Conservation (phyloP, 345 rosid genomes). For the sweet orange (Citrus sinensis) region DVS_A1.0 CM039165.1:35152501-35153000, state of each 20-base stretch:
- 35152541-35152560: constrained; percentile 73
- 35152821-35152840: constrained; percentile 78
- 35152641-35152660: constrained; percentile 41
- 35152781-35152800: background rate
- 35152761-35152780: background rate
- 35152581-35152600: constrained; percentile 51
- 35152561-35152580: constrained; percentile 71
- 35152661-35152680: background rate
- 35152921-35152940: constrained; percentile 69
- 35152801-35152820: constrained; percentile 89
- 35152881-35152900: constrained; percentile 80
- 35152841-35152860: constrained; percentile 71
- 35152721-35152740: background rate
- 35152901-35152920: constrained; percentile 70
- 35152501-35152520: background rate
- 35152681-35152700: too few relatives aligned
- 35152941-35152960: constrained; percentile 40
- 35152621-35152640: constrained; percentile 69
- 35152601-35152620: constrained; percentile 60
- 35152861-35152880: constrained; percentile 79
- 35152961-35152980: background rate
- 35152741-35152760: background rate
- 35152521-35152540: constrained; percentile 50
- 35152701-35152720: background rate
- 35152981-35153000: background rate